Percentiles rank a stretch among this genome's conserved stretches.
phyloP scores from a whole-genome alignment of 257 asterid genomes.

The Jaltomata sinuosa region DNA sequence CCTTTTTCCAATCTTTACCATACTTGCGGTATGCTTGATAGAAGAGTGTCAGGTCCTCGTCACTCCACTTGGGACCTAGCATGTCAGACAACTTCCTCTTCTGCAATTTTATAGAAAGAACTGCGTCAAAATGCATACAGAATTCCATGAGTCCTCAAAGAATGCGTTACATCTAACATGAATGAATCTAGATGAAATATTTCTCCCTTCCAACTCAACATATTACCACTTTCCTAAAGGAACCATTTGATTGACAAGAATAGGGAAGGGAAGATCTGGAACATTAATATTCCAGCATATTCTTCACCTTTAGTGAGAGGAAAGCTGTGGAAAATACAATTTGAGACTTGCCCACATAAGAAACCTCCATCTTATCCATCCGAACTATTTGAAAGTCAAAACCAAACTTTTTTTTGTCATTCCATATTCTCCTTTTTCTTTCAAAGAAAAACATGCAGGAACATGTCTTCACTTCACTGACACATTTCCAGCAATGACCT shows the following conservation, averaged over 20 bases:
- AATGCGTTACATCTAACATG: neutral
- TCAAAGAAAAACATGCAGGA: neutral
- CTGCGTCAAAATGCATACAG: conserved; percentile 2
- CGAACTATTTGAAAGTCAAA: neutral
- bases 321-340: neutral
- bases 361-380: neutral
- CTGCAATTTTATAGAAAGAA: conserved; percentile 27
- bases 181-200: neutral
- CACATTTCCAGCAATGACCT: neutral
- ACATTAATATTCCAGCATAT: neutral
- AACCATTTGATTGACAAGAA: neutral
- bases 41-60: conserved; percentile 68
- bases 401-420: neutral
- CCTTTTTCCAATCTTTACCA: conserved; percentile 90
- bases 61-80: conserved; percentile 85
- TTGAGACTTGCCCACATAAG: neutral
- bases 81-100: conserved; percentile 62
- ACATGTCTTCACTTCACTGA: neutral
- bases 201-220: neutral
- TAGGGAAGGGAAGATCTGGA: neutral
- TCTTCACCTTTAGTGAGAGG: neutral
- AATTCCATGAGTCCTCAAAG: neutral
- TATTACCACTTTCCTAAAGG: neutral
- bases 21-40: conserved; percentile 76
- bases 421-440: neutral